Base-by-base conservation (phyloP, 2,329 filamentous ascomycete genomes). In the Alternaria hordeiaustralica region DNA sequence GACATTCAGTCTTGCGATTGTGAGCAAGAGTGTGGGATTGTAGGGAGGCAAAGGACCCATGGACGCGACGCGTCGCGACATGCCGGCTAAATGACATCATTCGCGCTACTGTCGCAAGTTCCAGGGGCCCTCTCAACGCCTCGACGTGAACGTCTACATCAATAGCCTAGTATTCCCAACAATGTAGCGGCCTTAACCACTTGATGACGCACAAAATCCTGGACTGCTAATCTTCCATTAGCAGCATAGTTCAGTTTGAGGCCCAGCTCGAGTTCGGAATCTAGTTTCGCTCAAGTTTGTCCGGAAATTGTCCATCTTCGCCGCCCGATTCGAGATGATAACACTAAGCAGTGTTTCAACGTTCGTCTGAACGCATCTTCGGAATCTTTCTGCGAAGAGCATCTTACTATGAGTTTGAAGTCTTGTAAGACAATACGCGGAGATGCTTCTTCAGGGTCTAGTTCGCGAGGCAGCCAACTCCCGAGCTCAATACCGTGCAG, bases 131-230 rank as follows among this genome's bases (percentile, higher is more conserved):
- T 41, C 36, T 18, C 36, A 18, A 18, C 36, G 2, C 8, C 36
- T 41, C 36, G 4, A 18, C 15, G n/a, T 18, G 15, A 41, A 41
- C 36, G 36, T 18, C 15, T 41, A 6, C 15, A 41, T 18, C 36
- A 18, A 41, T 5, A 36, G 0, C 1, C 1, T 4, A n/a, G 1
- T 41, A 3, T 10, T 41, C 0, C 8, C 36, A 41, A 41, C 4
- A 41, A 36, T 36, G 13, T 41, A 41, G 36, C 36, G 36, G 15
- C 15, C 36, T 41, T 41, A 1, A 1, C 4, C 2, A 5, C n/a
- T 3, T 41, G 4, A 41, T 18, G 36, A 18, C 18, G 9, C n/a
- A n/a, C 1, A 36, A 41, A 18, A 18, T 0, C 4, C 9, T 4
- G 1, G 10, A 18, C 0, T 41, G n/a, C n/a, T 11, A 18, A 41